Evolutionary conservation across 305 asterid species (phyloP).

Genomic region (Fraxinus paxiana): DNA sequence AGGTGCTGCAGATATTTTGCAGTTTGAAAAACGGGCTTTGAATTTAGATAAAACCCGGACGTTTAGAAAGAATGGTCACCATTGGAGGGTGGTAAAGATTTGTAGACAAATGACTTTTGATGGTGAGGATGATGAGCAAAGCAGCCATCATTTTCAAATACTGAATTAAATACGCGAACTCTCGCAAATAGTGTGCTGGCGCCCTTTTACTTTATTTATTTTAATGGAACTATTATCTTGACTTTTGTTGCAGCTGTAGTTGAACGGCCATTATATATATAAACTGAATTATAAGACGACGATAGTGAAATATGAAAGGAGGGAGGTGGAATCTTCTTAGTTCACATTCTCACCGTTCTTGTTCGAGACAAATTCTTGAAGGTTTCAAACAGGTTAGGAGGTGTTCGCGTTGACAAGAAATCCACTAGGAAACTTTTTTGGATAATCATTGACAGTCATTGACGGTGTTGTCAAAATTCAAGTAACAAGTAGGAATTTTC

Average conservation of each 20-base stretch:
- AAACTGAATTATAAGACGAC: background rate
- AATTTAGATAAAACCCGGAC: conserved; percentile 18
- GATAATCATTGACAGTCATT: too few species aligned
- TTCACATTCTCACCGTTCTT: conserved; percentile 38
- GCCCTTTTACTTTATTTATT: conserved; percentile 17
- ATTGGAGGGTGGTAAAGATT: conserved; percentile 21
- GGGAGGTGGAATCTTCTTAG: conserved; percentile 30
- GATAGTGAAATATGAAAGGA: background rate
- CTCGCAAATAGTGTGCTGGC: conserved; percentile 28
- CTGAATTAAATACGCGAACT: conserved; percentile 31
- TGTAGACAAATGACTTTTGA: conserved; percentile 25
- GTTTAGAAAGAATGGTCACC: conserved; percentile 28
- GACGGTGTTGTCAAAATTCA: too few species aligned
- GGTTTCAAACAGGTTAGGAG: background rate
- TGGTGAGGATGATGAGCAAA: conserved; percentile 24
- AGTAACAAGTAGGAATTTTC: too few species aligned
- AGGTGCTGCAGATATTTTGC: background rate
- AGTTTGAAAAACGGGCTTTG: conserved; percentile 21
- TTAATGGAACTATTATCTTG: conserved; percentile 26
- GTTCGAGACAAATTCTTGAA: background rate
- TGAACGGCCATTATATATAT: conserved; percentile 19
- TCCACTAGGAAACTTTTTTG: background rate
- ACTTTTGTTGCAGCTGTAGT: conserved; percentile 39
- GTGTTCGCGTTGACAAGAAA: background rate
- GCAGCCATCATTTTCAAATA: conserved; percentile 37